Evolutionary conservation across 177 flowering plant genomes (phyloP).

Genomic region (Tripterygium wilfordii): DNA sequence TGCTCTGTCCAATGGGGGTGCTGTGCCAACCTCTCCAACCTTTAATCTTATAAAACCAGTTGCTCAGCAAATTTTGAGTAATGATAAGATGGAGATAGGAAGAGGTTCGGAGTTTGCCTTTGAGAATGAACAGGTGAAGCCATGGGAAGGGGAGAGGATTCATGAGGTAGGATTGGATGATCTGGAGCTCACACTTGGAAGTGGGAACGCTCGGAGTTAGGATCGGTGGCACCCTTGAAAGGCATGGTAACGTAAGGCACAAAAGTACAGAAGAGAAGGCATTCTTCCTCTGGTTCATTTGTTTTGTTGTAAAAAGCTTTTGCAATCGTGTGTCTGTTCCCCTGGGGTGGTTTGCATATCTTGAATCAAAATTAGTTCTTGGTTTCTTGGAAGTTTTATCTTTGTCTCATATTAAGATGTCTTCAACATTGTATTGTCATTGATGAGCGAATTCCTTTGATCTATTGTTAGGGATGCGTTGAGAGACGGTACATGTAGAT

Average conservation of each 20-base stretch:
- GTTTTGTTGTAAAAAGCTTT: not conserved
- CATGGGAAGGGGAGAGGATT: conserved; percentile 77
- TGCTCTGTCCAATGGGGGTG: conserved; percentile 16
- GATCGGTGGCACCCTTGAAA: not conserved
- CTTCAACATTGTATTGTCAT: not conserved
- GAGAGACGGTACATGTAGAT: too few relatives aligned
- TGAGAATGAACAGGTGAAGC: conserved; percentile 37
- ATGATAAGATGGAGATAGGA: conserved; percentile 21
- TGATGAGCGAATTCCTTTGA: not conserved
- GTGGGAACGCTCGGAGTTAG: conserved; percentile 30
- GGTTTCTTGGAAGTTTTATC: too few relatives aligned
- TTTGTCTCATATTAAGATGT: not conserved
- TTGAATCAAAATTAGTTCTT: not conserved
- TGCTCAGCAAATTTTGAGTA: conserved; percentile 14
- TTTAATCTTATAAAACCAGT: conserved; percentile 47
- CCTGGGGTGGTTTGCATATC: not conserved
- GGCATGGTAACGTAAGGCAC: not conserved
- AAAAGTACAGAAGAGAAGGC: not conserved
- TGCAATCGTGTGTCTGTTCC: not conserved
- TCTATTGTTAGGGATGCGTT: too few relatives aligned
- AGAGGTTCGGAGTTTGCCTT: conserved; percentile 30
- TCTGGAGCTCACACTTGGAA: conserved; percentile 69
- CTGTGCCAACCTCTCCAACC: conserved; percentile 54
- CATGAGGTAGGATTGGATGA: conserved; percentile 65
- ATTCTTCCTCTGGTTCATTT: not conserved